These are phyloP conservation scores for Leccinum longicurvipes DNA, from an alignment of 768 basidiomycete genomes.

Conservation along the genomic window DNA sequence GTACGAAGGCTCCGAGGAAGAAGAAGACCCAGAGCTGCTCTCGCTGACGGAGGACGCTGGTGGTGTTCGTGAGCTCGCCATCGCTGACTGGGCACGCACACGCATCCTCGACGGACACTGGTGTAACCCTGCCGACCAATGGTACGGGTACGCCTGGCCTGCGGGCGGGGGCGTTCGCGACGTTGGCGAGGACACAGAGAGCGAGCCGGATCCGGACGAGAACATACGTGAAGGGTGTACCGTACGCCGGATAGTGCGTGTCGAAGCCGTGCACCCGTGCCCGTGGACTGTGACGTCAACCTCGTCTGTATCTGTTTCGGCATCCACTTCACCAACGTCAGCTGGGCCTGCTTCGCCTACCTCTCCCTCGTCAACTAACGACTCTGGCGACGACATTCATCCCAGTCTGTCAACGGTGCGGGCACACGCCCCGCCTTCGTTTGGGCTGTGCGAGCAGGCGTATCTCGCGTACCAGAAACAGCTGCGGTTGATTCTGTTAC, in stretches of 20 bases:
- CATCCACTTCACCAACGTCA: conserved; percentile 15
- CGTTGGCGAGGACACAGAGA: conserved; percentile 26
- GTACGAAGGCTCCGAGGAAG: conserved; percentile 38
- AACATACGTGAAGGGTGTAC: conserved; percentile 14
- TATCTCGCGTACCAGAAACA: conserved; percentile 57
- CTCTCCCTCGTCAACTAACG: conserved; percentile 16
- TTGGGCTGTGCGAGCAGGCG: conserved; percentile 59
- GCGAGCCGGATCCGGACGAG: conserved; percentile 27
- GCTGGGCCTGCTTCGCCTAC: conserved; percentile 25
- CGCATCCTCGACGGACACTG: conserved; percentile 75
- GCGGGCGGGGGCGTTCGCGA: conserved; percentile 32
- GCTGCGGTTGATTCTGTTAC: conserved; percentile 56
- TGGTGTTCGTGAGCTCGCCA: conserved; percentile 50
- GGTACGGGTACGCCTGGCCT: conserved; percentile 48
- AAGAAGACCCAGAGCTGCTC: conserved; percentile 43
- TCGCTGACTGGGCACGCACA: conserved; percentile 68
- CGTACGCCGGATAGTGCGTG: conserved; percentile 18
- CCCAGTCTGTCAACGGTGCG: conserved; percentile 47
- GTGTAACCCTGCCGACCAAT: conserved; percentile 71
- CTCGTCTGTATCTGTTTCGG: conserved; percentile 7
- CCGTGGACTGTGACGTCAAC: conserved; percentile 48
- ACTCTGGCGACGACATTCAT: conserved; percentile 35
- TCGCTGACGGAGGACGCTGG: conserved; percentile 45
- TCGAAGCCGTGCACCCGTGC: conserved; percentile 48
- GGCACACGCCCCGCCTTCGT: conserved; percentile 58